These are phyloP conservation scores for Boletus rubropictus DNA, from an alignment of 768 basidiomycete species.

Conservation along the genomic window DNA sequence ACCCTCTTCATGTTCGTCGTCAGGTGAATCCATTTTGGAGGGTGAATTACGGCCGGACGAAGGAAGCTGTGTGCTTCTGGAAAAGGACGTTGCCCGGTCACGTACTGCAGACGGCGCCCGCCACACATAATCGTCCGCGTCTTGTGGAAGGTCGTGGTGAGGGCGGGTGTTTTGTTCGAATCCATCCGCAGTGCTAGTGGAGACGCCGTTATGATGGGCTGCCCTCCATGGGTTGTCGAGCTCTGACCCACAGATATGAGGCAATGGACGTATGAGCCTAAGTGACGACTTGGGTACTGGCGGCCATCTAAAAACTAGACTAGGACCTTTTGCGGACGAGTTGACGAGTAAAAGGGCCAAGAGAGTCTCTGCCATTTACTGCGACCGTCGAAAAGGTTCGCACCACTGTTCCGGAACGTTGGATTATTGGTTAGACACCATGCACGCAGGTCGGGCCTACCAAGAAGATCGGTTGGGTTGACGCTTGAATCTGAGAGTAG, in stretches of 20 bases:
- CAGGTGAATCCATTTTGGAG: constrained; percentile 37
- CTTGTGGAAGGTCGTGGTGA: constrained; percentile 11
- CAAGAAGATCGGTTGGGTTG: neutral
- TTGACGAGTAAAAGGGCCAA: constrained; percentile 80
- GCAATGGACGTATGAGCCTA: constrained; percentile 67
- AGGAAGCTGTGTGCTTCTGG: constrained; percentile 38
- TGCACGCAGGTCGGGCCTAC: neutral
- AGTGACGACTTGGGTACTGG: constrained; percentile 58
- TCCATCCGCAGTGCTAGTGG: constrained; percentile 22
- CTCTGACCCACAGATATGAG: constrained; percentile 41
- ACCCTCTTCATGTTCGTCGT: constrained; percentile 31
- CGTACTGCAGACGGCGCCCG: constrained; percentile 45
- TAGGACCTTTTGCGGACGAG: constrained; percentile 75
- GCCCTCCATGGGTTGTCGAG: constrained; percentile 73
- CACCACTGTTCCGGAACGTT: neutral
- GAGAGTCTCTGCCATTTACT: constrained; percentile 56
- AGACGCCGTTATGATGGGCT: constrained; percentile 44
- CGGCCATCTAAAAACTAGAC: constrained; percentile 81
- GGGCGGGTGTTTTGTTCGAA: constrained; percentile 1
- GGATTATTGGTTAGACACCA: neutral
- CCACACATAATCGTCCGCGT: constrained; percentile 57
- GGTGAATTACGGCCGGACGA: constrained; percentile 51
- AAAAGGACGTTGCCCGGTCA: constrained; percentile 49
- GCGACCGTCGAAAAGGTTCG: neutral
- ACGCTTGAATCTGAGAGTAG: neutral